Evolutionary conservation across 495 filamentous ascomycete species (phyloP).

Genomic region (Xylaria castorea): DNA sequence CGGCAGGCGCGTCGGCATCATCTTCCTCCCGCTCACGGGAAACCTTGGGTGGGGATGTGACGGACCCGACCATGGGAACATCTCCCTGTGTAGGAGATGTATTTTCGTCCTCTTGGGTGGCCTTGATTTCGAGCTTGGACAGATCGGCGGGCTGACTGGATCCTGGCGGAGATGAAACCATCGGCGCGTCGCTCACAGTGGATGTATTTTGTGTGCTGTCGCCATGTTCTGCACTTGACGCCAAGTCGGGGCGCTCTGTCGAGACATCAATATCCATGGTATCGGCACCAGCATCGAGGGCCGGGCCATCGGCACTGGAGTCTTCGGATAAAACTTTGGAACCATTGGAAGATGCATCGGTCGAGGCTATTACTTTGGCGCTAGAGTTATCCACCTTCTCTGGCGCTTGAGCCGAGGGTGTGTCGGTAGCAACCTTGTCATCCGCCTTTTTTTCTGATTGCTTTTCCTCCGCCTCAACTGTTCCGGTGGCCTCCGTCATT

Average conservation of each 20-base stretch:
- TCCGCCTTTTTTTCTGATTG: slow-evolving; percentile 7
- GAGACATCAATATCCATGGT: slow-evolving; percentile 45
- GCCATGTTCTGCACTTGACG: slow-evolving; percentile 22
- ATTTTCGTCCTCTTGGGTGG: slow-evolving; percentile 32
- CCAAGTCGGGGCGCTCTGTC: slow-evolving; percentile 23
- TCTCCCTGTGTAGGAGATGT: slow-evolving; percentile 36
- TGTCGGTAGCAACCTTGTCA: background rate
- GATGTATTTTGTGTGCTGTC: slow-evolving; percentile 42
- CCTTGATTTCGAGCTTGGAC: slow-evolving; percentile 43
- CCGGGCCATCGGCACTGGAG: slow-evolving; percentile 1
- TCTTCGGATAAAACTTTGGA: slow-evolving; percentile 18
- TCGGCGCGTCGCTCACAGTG: slow-evolving; percentile 31
- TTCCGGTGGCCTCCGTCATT: slow-evolving; percentile 42
- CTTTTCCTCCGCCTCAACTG: slow-evolving; percentile 21
- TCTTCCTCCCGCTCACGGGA: slow-evolving; percentile 77
- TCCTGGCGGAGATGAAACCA: slow-evolving; percentile 37
- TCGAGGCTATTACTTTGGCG: slow-evolving; percentile 18
- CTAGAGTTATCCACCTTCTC: slow-evolving; percentile 21
- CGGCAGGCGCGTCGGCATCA: slow-evolving; percentile 71
- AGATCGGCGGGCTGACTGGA: slow-evolving; percentile 34
- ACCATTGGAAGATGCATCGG: slow-evolving; percentile 20
- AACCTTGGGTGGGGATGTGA: slow-evolving; percentile 55
- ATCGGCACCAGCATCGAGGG: slow-evolving; percentile 18
- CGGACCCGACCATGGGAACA: slow-evolving; percentile 46
- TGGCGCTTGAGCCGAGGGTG: background rate